Percentiles rank a stretch among this genome's conserved stretches.
Evolutionary conservation across 2,329 filamentous ascomycete genomes (phyloP).

Genomic region (Arthrobotrys sinensis): DNA sequence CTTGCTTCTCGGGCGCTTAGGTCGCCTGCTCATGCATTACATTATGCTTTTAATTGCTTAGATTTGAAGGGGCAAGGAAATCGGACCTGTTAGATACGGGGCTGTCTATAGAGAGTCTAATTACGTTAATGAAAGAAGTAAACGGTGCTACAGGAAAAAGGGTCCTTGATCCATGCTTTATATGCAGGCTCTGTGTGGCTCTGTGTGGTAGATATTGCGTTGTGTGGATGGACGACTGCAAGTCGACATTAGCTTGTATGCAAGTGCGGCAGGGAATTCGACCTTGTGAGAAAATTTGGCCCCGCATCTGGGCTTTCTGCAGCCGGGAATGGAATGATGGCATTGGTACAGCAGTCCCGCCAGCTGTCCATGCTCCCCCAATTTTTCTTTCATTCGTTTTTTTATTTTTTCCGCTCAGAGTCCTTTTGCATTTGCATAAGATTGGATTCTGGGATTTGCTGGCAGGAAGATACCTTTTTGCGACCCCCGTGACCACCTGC

Average conservation of each 20-base stretch:
- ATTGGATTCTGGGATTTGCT: slow-evolving; percentile 23
- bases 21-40: slow-evolving; percentile 24
- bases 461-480: slow-evolving; percentile 15
- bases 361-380: slow-evolving; percentile 38
- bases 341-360: slow-evolving; percentile 48
- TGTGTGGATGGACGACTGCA: slow-evolving; percentile 46
- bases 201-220: slow-evolving; percentile 54
- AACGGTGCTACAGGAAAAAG: slow-evolving; percentile 15
- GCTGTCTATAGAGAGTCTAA: neutral
- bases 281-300: slow-evolving; percentile 19
- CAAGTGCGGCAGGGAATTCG: slow-evolving; percentile 53
- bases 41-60: slow-evolving; percentile 6
- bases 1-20: slow-evolving; percentile 10
- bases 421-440: slow-evolving; percentile 13
- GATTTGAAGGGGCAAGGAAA: neutral
- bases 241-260: slow-evolving; percentile 54
- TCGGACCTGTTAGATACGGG: slow-evolving; percentile 1
- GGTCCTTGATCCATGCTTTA: slow-evolving; percentile 33
- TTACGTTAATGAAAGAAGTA: slow-evolving; percentile 35
- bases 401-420: slow-evolving; percentile 30
- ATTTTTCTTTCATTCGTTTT: neutral
- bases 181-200: slow-evolving; percentile 32
- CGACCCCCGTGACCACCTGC: slow-evolving; percentile 27
- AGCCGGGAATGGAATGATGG: slow-evolving; percentile 50
- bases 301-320: slow-evolving; percentile 43